Conservation (phyloP, 2,329 filamentous ascomycete genomes). For the Cladophialophora carrionii region DNA sequence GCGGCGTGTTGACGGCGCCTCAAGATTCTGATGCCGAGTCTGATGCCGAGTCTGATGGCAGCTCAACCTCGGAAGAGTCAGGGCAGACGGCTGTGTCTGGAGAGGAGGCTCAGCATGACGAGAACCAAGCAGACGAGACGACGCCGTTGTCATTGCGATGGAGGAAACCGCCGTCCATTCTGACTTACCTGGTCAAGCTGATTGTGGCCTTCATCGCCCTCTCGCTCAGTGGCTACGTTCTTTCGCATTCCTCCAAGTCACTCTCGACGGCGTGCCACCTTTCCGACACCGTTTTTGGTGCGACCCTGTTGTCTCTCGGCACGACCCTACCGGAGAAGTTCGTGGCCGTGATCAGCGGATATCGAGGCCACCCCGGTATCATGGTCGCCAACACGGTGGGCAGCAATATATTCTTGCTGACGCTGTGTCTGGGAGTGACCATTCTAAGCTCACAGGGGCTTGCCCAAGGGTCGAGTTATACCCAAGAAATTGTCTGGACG, state of each 20-base stretch:
- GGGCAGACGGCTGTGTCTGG: not conserved
- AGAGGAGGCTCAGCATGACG: not conserved
- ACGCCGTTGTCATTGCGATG: not conserved
- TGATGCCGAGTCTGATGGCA: not conserved
- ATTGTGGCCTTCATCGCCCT: slow-evolving; percentile 51
- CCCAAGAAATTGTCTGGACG: slow-evolving; percentile 15
- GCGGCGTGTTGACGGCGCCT: slow-evolving; percentile 48
- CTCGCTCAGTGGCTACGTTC: slow-evolving; percentile 54
- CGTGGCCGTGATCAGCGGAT: slow-evolving; percentile 54
- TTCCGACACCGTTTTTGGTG: slow-evolving; percentile 53
- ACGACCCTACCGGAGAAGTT: slow-evolving; percentile 61
- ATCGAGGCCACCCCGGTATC: slow-evolving; percentile 54
- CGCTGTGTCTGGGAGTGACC: slow-evolving; percentile 51
- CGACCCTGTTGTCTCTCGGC: slow-evolving; percentile 55
- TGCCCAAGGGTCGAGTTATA: slow-evolving; percentile 14
- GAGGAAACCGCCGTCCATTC: slow-evolving; percentile 40
- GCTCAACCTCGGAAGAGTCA: not conserved
- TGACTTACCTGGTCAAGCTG: slow-evolving; percentile 50
- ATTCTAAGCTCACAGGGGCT: slow-evolving; percentile 11
- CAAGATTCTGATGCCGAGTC: slow-evolving; percentile 49
- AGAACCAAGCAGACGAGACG: slow-evolving; percentile 3
- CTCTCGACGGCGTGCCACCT: slow-evolving; percentile 50
- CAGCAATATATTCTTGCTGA: slow-evolving; percentile 60
- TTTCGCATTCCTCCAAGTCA: slow-evolving; percentile 51
- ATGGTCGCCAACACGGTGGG: slow-evolving; percentile 58